Base-by-base conservation (phyloP, 2,329 filamentous ascomycete genomes). In the Emergomyces orientalis region DNA sequence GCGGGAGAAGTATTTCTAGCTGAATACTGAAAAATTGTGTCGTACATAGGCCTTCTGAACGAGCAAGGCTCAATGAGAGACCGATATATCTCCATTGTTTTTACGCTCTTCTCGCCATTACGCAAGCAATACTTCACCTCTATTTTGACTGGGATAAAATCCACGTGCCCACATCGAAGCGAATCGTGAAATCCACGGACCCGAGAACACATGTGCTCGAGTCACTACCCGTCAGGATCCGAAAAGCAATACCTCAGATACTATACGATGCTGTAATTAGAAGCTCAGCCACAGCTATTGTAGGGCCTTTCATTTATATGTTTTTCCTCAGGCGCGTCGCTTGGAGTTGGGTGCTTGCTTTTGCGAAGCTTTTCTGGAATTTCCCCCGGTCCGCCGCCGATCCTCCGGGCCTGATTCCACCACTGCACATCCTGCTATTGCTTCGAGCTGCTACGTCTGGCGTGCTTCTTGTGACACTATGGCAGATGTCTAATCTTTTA, bases 21-120 rank as follows among this genome's bases (percentile, higher is more conserved):
- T 11, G 19, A 5, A 30, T 30, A 34, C 30, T 43, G 25, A 61
- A 9, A 19, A 27, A 55, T 19, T 13, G 34, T 37, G 11, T n/a
- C 8, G 17, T 19, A 45, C 1, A 1, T 63, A 80, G 77, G 64
- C 71, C 77, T 13, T 80, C 82, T 67, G 90, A 94, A 73, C 84
- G 91, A 43, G 82, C 88, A 25, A 82, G 86, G 60, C 77, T 97
- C 63, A 97, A 97, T 73, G 93, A 97, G 79, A 85, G 89, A 67
- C 88, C 91, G 0, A 82, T 97, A 32, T 94, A 91, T 72, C 79
- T 96, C 59, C 86, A 89, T 41, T 84, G 83, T 64, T 86, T 89
- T 70, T 84, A 94, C 67, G 71, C 87, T 2, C 74, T 86, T 0
- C 81, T 94, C 52, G 90, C 89, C 3, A 63, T 89, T 11, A 76